Evolutionary conservation across 495 filamentous ascomycete species (phyloP).

Genomic region (Delitschia confertaspora): DNA sequence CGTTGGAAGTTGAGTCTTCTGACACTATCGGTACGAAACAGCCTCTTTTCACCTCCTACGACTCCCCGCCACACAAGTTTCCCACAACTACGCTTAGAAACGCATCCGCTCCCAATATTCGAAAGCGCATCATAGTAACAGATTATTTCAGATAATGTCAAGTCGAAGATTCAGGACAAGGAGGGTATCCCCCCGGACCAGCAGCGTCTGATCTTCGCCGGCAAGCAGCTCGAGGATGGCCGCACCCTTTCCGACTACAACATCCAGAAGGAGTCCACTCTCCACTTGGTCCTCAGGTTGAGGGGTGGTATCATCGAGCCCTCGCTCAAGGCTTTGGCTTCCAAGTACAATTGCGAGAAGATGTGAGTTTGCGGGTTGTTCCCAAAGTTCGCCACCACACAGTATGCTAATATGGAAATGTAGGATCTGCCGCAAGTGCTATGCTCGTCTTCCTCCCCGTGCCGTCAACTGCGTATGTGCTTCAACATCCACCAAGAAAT

Average conservation of each 20-base stretch:
- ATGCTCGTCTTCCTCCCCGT: slow-evolving; percentile 94
- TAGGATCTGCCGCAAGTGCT: slow-evolving; percentile 98
- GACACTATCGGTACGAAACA: slow-evolving; percentile 72
- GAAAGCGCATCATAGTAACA: slow-evolving; percentile 1
- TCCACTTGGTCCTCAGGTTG: slow-evolving; percentile 97
- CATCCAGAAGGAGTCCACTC: slow-evolving; percentile 99
- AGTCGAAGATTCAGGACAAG: slow-evolving; percentile 79
- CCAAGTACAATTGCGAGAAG: slow-evolving; percentile 99
- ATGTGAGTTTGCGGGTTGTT: slow-evolving; percentile 35
- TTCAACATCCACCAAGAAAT: too few relatives aligned
- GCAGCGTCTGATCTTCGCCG: slow-evolving; percentile 98
- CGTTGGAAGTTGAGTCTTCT: slow-evolving; percentile 96
- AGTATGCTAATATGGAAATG: slow-evolving; percentile 3
- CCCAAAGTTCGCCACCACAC: not conserved
- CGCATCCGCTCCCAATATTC: not conserved
- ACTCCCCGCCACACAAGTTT: not conserved
- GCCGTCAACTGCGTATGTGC: slow-evolving; percentile 83
- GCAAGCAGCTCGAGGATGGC: slow-evolving; percentile 99
- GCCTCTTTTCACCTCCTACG: not conserved
- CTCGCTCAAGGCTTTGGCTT: slow-evolving; percentile 93
- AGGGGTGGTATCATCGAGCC: slow-evolving; percentile 99
- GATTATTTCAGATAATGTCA: slow-evolving; percentile 33
- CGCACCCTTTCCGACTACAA: slow-evolving; percentile 98
- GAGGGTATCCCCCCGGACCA: slow-evolving; percentile 98
- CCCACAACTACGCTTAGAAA: not conserved